Conservation (phyloP, 371 early-diverging fungal species). For the Coemansia sp. region DNA sequence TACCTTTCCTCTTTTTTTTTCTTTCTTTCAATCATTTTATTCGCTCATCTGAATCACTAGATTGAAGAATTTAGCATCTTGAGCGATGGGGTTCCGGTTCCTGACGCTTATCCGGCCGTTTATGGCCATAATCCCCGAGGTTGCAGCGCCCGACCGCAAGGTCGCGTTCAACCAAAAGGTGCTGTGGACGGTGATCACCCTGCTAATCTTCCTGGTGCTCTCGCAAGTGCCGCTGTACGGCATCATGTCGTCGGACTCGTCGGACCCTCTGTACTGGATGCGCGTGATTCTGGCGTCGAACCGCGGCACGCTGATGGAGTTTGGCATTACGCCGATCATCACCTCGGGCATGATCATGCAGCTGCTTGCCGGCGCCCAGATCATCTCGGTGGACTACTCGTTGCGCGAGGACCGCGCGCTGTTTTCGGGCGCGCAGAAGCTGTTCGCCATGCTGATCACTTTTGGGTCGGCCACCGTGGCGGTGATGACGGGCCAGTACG, state of each 20-base stretch:
- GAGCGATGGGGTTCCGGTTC: conserved; percentile 68
- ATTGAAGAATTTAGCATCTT: neutral
- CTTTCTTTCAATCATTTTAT: neutral
- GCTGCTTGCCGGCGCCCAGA: conserved; percentile 91
- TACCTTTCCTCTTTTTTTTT: neutral
- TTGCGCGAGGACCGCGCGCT: conserved; percentile 98
- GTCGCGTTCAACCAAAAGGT: conserved; percentile 98
- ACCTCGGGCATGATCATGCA: conserved; percentile 99
- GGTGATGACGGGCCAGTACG: conserved; percentile 98
- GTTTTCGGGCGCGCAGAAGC: conserved; percentile 98
- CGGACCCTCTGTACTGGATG: conserved; percentile 99
- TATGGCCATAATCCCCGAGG: conserved; percentile 97
- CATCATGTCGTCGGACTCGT: conserved; percentile 96
- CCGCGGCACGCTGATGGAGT: conserved; percentile 99
- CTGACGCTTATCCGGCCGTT: conserved; percentile 98
- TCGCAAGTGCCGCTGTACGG: conserved; percentile 99
- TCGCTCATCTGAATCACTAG: neutral
- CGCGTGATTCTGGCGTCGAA: conserved; percentile 99
- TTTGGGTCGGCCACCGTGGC: conserved; percentile 97
- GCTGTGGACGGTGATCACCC: conserved; percentile 98
- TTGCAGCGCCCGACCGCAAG: conserved; percentile 94
- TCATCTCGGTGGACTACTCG: conserved; percentile 97
- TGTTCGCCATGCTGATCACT: conserved; percentile 89
- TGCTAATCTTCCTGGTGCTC: conserved; percentile 98
- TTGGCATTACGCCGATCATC: conserved; percentile 99